These are phyloP conservation scores for Colletotrichum lentis DNA, from an alignment of 2,329 filamentous ascomycete genomes.

Conservation along the genomic window DNA sequence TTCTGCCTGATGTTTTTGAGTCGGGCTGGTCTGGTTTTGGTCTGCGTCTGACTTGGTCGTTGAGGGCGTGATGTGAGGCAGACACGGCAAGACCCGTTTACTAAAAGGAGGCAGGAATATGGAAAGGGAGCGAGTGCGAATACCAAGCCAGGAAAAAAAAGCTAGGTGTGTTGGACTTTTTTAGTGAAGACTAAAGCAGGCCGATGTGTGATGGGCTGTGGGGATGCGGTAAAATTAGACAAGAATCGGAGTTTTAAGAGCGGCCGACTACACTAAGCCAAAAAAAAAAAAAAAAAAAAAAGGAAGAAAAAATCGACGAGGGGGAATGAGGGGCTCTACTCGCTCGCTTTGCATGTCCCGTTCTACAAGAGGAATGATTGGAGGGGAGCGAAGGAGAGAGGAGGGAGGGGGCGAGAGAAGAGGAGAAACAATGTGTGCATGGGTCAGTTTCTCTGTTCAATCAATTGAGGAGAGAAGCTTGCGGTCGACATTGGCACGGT, in stretches of 20 bases:
- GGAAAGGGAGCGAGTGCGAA: constrained; percentile 19
- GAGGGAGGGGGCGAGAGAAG: not conserved
- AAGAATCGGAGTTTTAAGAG: constrained; percentile 13
- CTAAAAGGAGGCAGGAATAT: not conserved
- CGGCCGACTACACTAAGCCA: constrained; percentile 1
- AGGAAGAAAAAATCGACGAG: constrained; percentile 14
- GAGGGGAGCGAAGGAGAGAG: not conserved
- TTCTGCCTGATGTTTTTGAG: not conserved
- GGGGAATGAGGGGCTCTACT: constrained; percentile 28
- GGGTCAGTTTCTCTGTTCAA: not conserved
- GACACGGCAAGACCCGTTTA: constrained; percentile 15
- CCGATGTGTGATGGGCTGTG: constrained; percentile 34
- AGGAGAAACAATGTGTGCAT: constrained; percentile 18
- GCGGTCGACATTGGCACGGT: not conserved
- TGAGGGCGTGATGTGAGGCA: constrained; percentile 11
- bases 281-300: not conserved
- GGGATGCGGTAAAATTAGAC: constrained; percentile 33
- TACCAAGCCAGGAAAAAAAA: not conserved
- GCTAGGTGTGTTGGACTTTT: constrained; percentile 28
- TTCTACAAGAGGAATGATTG: constrained; percentile 4
- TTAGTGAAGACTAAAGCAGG: constrained; percentile 32
- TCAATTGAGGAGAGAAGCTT: not conserved
- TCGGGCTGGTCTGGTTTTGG: not conserved
- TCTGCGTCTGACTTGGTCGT: constrained; percentile 3
- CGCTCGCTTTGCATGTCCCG: constrained; percentile 17